Evolutionary conservation across 148 eudicot species (phyloP).

Genomic region (Chenopodium berlandieri): DNA sequence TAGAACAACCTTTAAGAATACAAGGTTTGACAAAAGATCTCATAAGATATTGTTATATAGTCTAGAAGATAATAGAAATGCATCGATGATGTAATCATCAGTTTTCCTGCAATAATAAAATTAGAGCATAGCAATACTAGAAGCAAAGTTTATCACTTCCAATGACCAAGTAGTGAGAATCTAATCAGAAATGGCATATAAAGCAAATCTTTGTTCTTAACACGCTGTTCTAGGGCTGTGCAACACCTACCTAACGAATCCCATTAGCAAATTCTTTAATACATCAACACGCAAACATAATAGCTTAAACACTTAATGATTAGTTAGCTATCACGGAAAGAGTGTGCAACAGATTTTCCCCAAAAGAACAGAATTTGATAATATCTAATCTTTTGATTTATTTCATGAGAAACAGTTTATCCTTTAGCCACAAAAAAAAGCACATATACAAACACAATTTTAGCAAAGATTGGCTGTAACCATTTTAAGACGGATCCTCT

Average conservation of each 20-base stretch:
- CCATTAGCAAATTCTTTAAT: neutral
- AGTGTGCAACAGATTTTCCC: neutral
- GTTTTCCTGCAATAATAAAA: neutral
- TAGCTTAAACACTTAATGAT: no score
- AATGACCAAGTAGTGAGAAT: neutral
- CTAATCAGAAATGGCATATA: neutral
- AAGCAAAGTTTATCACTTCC: neutral
- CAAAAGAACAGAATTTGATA: neutral
- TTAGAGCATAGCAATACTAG: neutral
- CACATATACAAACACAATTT: neutral
- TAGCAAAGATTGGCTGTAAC: conserved; percentile 33
- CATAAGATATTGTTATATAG: neutral
- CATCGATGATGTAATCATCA: neutral
- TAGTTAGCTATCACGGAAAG: neutral
- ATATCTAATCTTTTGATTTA: neutral
- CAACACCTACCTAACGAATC: neutral
- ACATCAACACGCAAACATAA: neutral
- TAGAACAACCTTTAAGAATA: neutral
- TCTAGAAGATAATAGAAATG: neutral
- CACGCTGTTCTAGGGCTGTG: neutral
- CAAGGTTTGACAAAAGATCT: neutral
- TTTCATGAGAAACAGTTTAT: neutral
- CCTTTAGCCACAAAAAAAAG: neutral
- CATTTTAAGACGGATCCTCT: conserved; percentile 97
- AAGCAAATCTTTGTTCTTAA: neutral